Evolutionary conservation across 1,284 basidiomycete species (phyloP).

Genomic region (Uromyces viciae-fabae): DNA sequence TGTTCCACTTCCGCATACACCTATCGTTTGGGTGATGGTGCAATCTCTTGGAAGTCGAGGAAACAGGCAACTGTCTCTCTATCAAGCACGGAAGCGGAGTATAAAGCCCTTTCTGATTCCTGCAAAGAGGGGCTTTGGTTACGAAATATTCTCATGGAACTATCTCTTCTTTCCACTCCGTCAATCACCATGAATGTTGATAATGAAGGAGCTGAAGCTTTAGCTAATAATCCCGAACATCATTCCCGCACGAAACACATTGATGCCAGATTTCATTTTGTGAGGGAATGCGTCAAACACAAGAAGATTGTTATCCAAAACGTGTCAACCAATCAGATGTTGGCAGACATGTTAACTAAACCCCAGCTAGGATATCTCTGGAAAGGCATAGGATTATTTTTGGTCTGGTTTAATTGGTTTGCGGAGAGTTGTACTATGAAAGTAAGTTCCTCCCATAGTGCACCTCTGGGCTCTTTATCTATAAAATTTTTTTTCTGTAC

Average conservation of each 20-base stretch:
- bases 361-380: too few species aligned
- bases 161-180: neutral
- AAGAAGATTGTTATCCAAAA: neutral
- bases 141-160: neutral
- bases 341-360: constrained; percentile 1
- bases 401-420: too few species aligned
- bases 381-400: too few species aligned
- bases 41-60: neutral
- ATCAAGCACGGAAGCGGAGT: neutral
- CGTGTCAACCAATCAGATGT: neutral
- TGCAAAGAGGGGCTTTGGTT: neutral
- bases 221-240: neutral
- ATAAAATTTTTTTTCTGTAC: too few species aligned
- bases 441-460: too few species aligned
- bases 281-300: neutral
- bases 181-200: neutral
- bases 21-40: neutral
- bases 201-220: neutral
- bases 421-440: too few species aligned
- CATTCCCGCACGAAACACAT: constrained; percentile 5
- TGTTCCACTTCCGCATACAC: neutral
- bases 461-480: too few species aligned
- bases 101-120: neutral
- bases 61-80: neutral
- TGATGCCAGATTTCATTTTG: neutral